Percentiles rank a stretch among this genome's conserved stretches.
These are phyloP conservation scores for Neocatenulostroma microsporum DNA, from an alignment of 2,329 filamentous ascomycete species.

Conservation along the genomic window DNA sequence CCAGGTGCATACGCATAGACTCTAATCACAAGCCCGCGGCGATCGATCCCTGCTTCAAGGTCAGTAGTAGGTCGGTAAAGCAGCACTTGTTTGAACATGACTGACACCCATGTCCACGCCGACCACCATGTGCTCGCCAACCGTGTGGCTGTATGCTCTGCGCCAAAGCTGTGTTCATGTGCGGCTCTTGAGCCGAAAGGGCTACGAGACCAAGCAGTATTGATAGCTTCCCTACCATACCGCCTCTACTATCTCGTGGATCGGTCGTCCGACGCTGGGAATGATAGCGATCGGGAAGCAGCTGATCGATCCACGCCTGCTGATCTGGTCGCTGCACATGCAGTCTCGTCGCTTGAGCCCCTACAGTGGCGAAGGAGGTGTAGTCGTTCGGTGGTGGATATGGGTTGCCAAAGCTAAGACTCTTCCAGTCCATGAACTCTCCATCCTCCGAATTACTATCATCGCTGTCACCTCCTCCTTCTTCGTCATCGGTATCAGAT, in stretches of 20 bases:
- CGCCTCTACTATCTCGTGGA: conserved; percentile 1
- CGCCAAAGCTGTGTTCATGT: not conserved
- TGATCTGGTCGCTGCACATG: conserved; percentile 1
- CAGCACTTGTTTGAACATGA: no score
- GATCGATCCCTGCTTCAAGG: no score
- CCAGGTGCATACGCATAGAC: no score
- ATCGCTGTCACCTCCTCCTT: not conserved
- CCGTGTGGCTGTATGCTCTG: not conserved
- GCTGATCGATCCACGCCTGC: conserved; percentile 5
- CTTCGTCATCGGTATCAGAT: not conserved
- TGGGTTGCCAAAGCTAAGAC: conserved; percentile 3
- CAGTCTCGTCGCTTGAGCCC: not conserved
- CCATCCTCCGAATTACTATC: conserved; percentile 4
- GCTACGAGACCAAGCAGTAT: conserved; percentile 11
- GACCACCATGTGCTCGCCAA: not conserved
- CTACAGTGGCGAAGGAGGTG: not conserved
- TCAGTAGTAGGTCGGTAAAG: no score
- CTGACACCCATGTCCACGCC: no score
- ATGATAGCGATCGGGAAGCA: conserved; percentile 9
- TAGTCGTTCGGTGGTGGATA: not conserved
- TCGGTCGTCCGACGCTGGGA: not conserved
- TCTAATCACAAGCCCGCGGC: no score
- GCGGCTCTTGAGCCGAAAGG: conserved; percentile 1
- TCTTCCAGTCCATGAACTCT: conserved; percentile 8
- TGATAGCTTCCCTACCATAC: conserved; percentile 10